Percentiles rank a stretch among this genome's conserved stretches.
These are phyloP conservation scores for Lentinula detonsa DNA, from an alignment of 768 basidiomycete genomes.

Conservation along the genomic window DNA sequence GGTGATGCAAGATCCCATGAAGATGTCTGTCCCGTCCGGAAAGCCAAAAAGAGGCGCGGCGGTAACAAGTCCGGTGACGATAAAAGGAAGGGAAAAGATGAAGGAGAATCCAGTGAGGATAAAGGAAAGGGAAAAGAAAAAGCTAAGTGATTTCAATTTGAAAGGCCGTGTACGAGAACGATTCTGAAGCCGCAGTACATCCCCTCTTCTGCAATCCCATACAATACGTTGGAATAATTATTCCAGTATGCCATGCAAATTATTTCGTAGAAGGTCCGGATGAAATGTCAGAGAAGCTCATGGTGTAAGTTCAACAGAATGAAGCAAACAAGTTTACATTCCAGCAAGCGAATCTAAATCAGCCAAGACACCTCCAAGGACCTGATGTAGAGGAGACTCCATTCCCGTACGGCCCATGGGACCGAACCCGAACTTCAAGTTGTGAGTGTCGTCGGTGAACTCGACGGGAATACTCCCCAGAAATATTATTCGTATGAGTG, in stretches of 20 bases:
- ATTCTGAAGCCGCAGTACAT: no score
- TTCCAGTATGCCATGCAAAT: conserved; percentile 49
- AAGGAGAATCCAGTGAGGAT: neutral
- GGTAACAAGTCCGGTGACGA: neutral
- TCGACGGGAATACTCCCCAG: neutral
- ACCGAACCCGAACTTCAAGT: no score
- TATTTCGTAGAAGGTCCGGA: conserved; percentile 31
- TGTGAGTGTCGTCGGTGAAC: neutral
- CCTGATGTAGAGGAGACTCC: neutral
- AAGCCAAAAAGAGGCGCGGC: no score
- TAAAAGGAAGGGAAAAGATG: neutral
- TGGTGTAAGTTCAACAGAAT: no score
- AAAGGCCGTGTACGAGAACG: no score
- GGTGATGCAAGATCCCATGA: neutral
- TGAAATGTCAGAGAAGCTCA: conserved; percentile 1
- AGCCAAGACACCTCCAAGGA: neutral
- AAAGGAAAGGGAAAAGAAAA: neutral
- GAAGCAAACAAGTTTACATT: neutral
- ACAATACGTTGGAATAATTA: no score
- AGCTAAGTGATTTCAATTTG: no score
- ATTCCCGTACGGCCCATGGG: neutral
- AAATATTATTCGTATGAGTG: neutral
- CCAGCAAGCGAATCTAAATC: neutral
- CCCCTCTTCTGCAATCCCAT: no score
- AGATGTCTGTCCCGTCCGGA: neutral